Base-by-base conservation (phyloP, 495 filamentous ascomycete species). In the Tuber borchii region DNA sequence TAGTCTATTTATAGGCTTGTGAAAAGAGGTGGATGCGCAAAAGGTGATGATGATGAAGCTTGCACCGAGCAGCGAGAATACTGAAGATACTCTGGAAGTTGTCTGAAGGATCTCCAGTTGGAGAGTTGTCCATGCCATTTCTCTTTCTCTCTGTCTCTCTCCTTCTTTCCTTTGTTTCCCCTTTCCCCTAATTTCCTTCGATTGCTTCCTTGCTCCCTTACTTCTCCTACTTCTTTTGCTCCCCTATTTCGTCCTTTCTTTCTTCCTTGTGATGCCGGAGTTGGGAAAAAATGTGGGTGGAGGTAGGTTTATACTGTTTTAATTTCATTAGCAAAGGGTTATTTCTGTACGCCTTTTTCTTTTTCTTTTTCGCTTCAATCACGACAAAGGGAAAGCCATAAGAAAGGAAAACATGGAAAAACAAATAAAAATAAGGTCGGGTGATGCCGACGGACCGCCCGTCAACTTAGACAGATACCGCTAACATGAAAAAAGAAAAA, bases 1-100 rank as follows among this genome's bases (percentile, higher is more conserved):
- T 6, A 97, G 86, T 5, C 93, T 88, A 80, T 96, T 96, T 85
- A 97, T 94, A n/a, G 93, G 93, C 84, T 94, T 94, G 75, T 91
- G 88, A 80, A 93, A 92, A 48, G 87, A 85, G 34, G 85, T 85
- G 16, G 86, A 91, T 22, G 85, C 76, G 22, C 89, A 82, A 78
- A 93, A 96, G 46, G 93, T 94, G 71, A 86, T 74, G 45, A 95
- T 88, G 72, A 96, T 91, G 82, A 95, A 90, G 69, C 89, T 77
- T 42, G 90, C 91, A 70, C 92, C 93, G 5, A 91, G 20, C 5
- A 97, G 81, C 0, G 93, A 96, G 79, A 95, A 85, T 17, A 76
- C 79, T 7, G 79, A 81, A 12, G 82, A 83, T 34, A 83, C 79
- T 69, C 82, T 76, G 5, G 82, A 79, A 6, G 82, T 83, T 44